phyloP scores from a whole-genome alignment of 768 basidiomycete species.

The Chiua virens region DNA sequence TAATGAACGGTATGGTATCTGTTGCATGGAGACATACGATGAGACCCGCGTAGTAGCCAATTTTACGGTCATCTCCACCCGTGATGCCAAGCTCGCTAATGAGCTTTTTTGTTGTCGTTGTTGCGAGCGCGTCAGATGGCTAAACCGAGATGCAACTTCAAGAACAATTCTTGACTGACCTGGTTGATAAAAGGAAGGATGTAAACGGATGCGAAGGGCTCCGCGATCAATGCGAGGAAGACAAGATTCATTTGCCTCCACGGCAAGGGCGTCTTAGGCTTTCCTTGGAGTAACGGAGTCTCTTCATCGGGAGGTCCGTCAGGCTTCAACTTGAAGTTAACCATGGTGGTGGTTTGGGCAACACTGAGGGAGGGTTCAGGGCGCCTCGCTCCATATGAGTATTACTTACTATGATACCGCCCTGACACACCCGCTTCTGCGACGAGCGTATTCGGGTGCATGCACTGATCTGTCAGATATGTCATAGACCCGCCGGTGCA shows the following conservation, averaged over 20 bases:
- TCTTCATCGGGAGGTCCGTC: constrained; percentile 47
- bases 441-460: no score
- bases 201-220: constrained; percentile 54
- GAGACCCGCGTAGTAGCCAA: constrained; percentile 68
- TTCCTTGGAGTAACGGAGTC: constrained; percentile 40
- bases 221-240: constrained; percentile 49
- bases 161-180: constrained; percentile 26
- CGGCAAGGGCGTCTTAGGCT: constrained; percentile 46
- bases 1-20: background rate
- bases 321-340: no score
- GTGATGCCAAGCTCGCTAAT: constrained; percentile 61
- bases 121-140: no score
- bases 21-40: constrained; percentile 38
- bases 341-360: constrained; percentile 6
- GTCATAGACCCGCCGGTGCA: no score
- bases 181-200: constrained; percentile 67
- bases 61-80: constrained; percentile 62
- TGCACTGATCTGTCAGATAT: no score
- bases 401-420: no score
- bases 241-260: constrained; percentile 49
- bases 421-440: no score
- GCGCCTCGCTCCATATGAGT: no score
- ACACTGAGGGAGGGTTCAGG: background rate
- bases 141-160: no score
- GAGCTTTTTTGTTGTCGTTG: constrained; percentile 37